Evolutionary conservation across 2,329 filamentous ascomycete species (phyloP).

Genomic region (Aphanoascus verrucosus): DNA sequence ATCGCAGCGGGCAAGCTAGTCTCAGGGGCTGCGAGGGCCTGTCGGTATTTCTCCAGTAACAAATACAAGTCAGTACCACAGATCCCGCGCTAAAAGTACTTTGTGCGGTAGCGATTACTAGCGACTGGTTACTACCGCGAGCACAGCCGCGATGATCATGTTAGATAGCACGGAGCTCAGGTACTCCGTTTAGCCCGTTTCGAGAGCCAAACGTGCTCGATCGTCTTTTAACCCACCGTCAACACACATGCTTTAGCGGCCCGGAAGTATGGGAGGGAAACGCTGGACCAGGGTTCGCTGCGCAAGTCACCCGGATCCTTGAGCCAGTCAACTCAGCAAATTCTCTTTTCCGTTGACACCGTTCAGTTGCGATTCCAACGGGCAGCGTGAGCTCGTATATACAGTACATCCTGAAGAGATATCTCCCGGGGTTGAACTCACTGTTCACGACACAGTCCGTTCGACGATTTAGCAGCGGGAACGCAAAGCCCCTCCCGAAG

Average conservation of each 20-base stretch:
- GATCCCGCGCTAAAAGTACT: neutral
- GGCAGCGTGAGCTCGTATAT: neutral
- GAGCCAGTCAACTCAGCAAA: neutral
- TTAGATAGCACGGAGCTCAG: neutral
- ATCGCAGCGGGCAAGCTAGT: neutral
- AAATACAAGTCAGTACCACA: neutral
- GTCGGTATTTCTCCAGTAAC: neutral
- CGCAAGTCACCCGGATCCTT: neutral
- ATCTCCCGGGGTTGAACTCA: too few relatives aligned
- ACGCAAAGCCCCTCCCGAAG: too few relatives aligned
- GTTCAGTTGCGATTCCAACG: neutral
- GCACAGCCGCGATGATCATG: too few relatives aligned
- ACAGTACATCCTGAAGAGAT: neutral
- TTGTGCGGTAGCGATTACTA: neutral
- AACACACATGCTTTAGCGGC: constrained; percentile 5
- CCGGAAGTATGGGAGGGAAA: neutral
- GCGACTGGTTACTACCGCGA: too few relatives aligned
- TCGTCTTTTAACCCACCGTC: neutral
- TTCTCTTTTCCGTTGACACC: neutral
- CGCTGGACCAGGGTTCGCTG: constrained; percentile 2
- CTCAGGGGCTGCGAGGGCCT: neutral
- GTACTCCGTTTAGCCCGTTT: neutral
- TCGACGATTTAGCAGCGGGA: too few relatives aligned
- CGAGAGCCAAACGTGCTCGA: neutral
- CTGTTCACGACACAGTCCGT: too few relatives aligned